Evolutionary conservation across 177 flowering plant species (phyloP), one percentile per base, ranked within the genome.

Genomic region (Telopea speciosissima): DNA sequence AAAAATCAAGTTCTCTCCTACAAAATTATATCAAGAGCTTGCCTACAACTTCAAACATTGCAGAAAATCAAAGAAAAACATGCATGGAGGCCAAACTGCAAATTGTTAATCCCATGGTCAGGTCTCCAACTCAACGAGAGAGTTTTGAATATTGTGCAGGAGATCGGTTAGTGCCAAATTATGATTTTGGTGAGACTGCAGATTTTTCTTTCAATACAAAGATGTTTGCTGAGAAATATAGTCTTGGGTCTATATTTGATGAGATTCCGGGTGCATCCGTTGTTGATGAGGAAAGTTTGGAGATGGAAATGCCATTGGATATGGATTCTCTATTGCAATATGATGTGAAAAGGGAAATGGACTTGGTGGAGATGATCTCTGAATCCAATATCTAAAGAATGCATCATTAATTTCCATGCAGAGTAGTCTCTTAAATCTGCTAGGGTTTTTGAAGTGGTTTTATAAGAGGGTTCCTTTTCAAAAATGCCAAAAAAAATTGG

Each of bases 1-100:
- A 77, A 0, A 73, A 25, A 19, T 64, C 78, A 36, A 74, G 74
- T 77, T 68, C 83, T 31, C 76, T 78, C 56, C 75, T 89, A 10
- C 89, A 85, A 26, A 72, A 74, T 63, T 89, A 89, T 84, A 87
- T 89, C 74, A 81, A 75, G 72, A 70, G 54, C 63, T 70, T 88
- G 59, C 61, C 33, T 26, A 19, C 78, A 1, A 8, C 65, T 25
- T 17, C 72, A 49, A 23, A 8, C 3, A 36, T 44, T 24, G 26
- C 31, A 12, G 31, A 17, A 12, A 24, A 65, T 11, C 22, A n/a
- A 3, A 25, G 65, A 22, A 63, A 74, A 7, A 16, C 28, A 22
- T n/a, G 25, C 22, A 49, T 59, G n/a, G 54, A 63, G 40, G 19
- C 67, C 5, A 45, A 16, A 52, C 9, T 63, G 14, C 28, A 62